These are phyloP conservation scores for Suillus subluteus DNA, from an alignment of 768 basidiomycete species.

Conservation along the genomic window DNA sequence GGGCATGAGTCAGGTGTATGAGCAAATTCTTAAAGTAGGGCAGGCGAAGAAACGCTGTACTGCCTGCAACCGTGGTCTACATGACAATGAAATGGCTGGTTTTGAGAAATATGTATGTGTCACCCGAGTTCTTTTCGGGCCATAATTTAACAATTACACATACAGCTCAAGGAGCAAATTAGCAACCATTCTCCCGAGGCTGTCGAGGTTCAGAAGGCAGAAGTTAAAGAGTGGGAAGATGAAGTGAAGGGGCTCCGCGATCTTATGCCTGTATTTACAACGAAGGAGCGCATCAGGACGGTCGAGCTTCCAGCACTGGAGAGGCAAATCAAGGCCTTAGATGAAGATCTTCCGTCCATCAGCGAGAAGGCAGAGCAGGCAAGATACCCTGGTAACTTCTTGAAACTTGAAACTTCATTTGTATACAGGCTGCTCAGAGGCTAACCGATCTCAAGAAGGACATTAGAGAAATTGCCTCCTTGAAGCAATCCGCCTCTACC, in stretches of 20 bases:
- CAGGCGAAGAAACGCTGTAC: conserved; percentile 70
- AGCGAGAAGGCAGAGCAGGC: conserved; percentile 67
- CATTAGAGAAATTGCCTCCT: conserved; percentile 56
- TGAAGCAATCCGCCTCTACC: conserved; percentile 65
- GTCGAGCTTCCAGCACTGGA: conserved; percentile 73
- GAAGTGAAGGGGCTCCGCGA: conserved; percentile 60
- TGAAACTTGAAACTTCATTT: conserved; percentile 4
- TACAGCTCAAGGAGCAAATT: conserved; percentile 67
- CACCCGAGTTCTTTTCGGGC: not conserved
- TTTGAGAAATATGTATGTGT: conserved; percentile 75
- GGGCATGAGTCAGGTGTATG: conserved; percentile 52
- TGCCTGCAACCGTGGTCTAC: conserved; percentile 74
- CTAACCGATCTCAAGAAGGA: conserved; percentile 59
- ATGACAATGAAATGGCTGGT: conserved; percentile 51
- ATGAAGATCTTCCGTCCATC: conserved; percentile 56
- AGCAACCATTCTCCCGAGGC: conserved; percentile 53
- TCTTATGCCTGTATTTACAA: conserved; percentile 59
- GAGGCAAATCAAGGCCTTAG: conserved; percentile 58
- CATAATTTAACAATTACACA: not conserved
- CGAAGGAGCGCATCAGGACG: conserved; percentile 54
- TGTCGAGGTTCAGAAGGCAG: conserved; percentile 45
- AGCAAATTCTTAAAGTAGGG: conserved; percentile 57
- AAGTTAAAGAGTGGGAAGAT: conserved; percentile 61
- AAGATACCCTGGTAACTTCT: conserved; percentile 17
- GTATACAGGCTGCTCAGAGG: conserved; percentile 51